phyloP scores from a whole-genome alignment of 2,329 filamentous ascomycete genomes.

The Blastomyces emzantsi region DNA sequence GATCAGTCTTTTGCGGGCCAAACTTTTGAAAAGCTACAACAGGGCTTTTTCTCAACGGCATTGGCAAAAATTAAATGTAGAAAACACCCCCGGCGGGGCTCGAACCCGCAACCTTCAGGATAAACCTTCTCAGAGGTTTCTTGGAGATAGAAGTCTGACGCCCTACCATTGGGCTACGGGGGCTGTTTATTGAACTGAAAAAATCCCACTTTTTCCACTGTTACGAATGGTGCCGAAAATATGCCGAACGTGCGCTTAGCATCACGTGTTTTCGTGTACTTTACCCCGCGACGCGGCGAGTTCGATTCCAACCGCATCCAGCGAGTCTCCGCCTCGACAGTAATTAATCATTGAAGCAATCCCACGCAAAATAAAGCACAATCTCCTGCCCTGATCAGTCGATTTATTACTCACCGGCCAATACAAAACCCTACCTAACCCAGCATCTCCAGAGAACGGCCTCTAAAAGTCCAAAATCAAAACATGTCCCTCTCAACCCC shows the following conservation, averaged over 20 bases:
- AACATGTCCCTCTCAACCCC: slow-evolving; percentile 66
- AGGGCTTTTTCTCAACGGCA: neutral
- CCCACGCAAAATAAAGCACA: neutral
- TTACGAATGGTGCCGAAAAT: neutral
- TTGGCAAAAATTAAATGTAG: neutral
- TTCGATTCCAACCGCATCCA: neutral
- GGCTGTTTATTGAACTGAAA: neutral
- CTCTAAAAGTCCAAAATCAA: neutral
- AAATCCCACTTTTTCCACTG: neutral
- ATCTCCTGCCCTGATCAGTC: no score
- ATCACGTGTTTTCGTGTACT: slow-evolving; percentile 7
- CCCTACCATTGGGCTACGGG: slow-evolving; percentile 4
- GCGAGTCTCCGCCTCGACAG: neutral
- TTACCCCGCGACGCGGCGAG: neutral
- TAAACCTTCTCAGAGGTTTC: neutral
- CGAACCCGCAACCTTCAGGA: slow-evolving; percentile 3
- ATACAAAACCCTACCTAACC: neutral
- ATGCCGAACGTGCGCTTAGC: neutral
- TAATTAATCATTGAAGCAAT: neutral
- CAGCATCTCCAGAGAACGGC: neutral
- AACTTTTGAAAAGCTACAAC: no score
- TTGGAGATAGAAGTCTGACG: neutral
- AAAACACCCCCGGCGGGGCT: slow-evolving; percentile 1
- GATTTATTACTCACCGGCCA: neutral
- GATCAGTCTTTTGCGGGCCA: no score